Conservation (phyloP, 192 early-diverging fungal species). For the Rhizoclosmatium globosum region DNA sequence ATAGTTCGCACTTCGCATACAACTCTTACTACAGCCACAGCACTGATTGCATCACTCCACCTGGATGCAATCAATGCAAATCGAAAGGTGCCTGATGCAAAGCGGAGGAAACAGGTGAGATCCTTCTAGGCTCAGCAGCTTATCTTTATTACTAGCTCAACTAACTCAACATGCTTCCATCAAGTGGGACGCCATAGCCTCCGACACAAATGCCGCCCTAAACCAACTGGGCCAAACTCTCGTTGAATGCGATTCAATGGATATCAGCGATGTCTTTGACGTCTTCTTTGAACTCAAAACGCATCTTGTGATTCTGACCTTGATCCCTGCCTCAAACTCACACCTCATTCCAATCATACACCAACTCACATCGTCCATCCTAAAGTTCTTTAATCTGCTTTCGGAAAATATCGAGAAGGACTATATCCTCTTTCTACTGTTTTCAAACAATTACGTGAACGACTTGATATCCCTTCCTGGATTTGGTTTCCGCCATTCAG, state of each 20-base stretch:
- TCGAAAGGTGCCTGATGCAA: no score
- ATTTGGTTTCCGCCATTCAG: not conserved
- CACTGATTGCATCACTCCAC: no score
- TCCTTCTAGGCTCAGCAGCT: no score
- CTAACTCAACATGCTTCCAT: no score
- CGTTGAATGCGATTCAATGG: conserved; percentile 1
- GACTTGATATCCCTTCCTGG: conserved; percentile 53
- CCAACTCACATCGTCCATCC: not conserved
- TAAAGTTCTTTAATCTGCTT: not conserved
- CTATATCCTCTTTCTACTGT: conserved; percentile 60
- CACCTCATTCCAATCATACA: not conserved
- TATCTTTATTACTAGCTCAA: no score
- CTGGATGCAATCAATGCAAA: no score
- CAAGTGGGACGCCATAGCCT: no score
- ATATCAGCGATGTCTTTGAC: not conserved
- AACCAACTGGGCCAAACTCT: not conserved
- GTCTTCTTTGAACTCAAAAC: conserved; percentile 16
- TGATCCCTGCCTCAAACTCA: not conserved
- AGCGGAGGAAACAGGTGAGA: no score
- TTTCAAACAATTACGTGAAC: conserved; percentile 82
- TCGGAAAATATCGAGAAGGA: conserved; percentile 17
- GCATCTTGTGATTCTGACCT: conserved; percentile 1
- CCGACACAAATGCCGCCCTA: not conserved
- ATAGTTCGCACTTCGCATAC: no score
- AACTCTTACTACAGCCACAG: no score